Evolutionary conservation across 164 flowering plant genomes (phyloP).

Genomic region (Tinospora cordifolia): DNA sequence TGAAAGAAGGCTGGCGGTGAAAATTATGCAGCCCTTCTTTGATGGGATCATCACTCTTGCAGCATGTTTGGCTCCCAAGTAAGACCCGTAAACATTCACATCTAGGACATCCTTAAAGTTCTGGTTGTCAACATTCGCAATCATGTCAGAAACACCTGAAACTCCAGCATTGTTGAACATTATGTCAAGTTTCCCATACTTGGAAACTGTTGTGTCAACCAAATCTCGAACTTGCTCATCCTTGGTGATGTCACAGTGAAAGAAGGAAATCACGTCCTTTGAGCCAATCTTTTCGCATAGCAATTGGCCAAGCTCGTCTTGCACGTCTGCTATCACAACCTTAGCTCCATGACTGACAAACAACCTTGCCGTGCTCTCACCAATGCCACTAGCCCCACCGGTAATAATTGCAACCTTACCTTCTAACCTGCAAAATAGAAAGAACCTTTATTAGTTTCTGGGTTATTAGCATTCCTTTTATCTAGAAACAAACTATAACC

Average conservation of each 20-base stretch:
- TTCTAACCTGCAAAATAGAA: conserved; percentile 36
- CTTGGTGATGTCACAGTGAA: conserved; percentile 19
- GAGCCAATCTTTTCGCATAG: conserved; percentile 6
- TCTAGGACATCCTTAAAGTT: conserved; percentile 23
- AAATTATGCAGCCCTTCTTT: conserved; percentile 12
- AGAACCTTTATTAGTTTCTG: no score
- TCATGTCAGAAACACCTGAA: conserved; percentile 3
- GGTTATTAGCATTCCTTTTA: no score
- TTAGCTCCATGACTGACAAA: conserved; percentile 43
- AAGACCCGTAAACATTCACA: conserved; percentile 27
- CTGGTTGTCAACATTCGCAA: conserved; percentile 12
- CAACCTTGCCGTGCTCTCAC: conserved; percentile 33
- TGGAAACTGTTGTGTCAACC: conserved; percentile 11
- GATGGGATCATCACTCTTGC: conserved; percentile 15
- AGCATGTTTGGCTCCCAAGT: conserved; percentile 27
- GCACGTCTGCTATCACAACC: conserved; percentile 45
- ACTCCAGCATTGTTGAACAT: conserved; percentile 44
- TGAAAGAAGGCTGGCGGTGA: conserved; percentile 10
- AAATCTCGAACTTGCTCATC: conserved; percentile 12
- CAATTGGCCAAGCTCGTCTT: conserved; percentile 23
- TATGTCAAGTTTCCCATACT: conserved; percentile 24
- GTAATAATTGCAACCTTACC: conserved; percentile 55
- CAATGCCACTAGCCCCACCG: conserved; percentile 56
- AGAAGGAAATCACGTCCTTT: neutral
- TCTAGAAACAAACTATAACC: no score